phyloP scores from a whole-genome alignment of 192 early-diverging fungal genomes.

The Mortierella antarctica region DNA sequence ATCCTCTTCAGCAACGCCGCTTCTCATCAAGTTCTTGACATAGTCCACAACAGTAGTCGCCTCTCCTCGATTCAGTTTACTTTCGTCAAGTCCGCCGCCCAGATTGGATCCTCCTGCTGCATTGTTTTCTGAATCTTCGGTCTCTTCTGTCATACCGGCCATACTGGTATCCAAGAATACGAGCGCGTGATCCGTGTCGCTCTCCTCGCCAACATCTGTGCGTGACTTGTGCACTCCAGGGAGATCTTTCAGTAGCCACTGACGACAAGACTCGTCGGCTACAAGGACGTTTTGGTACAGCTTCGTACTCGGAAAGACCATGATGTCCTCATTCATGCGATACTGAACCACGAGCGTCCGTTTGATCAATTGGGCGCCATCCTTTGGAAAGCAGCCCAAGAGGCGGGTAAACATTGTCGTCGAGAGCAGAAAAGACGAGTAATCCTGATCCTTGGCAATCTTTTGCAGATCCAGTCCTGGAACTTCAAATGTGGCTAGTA shows the following conservation, averaged over 20 bases:
- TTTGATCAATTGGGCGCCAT: conserved; percentile 64
- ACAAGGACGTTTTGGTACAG: conserved; percentile 79
- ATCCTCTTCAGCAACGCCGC: conserved; percentile 68
- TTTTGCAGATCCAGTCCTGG: conserved; percentile 27
- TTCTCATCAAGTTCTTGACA: conserved; percentile 67
- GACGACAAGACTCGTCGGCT: conserved; percentile 71
- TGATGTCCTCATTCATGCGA: conserved; percentile 87
- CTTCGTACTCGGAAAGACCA: conserved; percentile 73
- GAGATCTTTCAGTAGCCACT: conserved; percentile 74
- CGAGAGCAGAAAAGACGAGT: conserved; percentile 48
- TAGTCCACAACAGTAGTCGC: conserved; percentile 72
- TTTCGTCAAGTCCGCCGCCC: conserved; percentile 60
- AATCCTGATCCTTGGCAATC: conserved; percentile 37
- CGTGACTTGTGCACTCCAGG: conserved; percentile 53
- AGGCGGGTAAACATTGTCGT: conserved; percentile 87
- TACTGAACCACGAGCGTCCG: conserved; percentile 86
- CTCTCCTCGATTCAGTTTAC: conserved; percentile 84
- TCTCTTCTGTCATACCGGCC: conserved; percentile 55
- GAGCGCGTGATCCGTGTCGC: conserved; percentile 68
- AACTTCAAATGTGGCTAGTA: conserved; percentile 43
- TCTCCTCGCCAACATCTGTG: conserved; percentile 46
- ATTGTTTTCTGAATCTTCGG: conserved; percentile 40
- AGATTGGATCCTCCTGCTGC: conserved; percentile 4
- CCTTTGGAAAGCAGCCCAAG: conserved; percentile 59
- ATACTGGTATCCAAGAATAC: conserved; percentile 80